A percentile compares a stretch with the other conserved stretches of the same genome.
phyloP scores from a whole-genome alignment of 495 filamentous ascomycete genomes.

The Achaetomiella virescens region DNA sequence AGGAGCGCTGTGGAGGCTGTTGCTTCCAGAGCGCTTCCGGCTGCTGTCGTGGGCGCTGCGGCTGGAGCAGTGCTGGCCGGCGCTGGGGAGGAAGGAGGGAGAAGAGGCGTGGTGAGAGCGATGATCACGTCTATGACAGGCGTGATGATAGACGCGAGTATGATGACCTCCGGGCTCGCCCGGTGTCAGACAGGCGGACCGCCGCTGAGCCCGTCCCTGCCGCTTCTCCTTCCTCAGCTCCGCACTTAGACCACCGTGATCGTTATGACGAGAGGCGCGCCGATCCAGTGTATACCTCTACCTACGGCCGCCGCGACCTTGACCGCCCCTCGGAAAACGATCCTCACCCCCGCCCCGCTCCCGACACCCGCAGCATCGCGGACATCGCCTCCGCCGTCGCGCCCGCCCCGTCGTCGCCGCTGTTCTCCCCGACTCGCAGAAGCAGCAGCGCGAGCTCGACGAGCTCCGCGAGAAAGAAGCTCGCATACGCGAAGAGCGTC shows the following conservation, averaged over 20 bases:
- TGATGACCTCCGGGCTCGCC: slow-evolving; percentile 11
- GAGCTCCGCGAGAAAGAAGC: slow-evolving; percentile 15
- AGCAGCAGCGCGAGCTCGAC: slow-evolving; percentile 17
- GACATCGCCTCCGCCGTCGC: not conserved
- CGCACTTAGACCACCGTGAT: not conserved
- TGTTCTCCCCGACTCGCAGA: slow-evolving; percentile 12
- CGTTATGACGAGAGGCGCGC: not conserved
- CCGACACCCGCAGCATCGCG: not conserved
- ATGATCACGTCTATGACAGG: slow-evolving; percentile 14
- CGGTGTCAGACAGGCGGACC: slow-evolving; percentile 8
- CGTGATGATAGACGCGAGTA: slow-evolving; percentile 21
- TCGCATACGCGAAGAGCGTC: slow-evolving; percentile 6
- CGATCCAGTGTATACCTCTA: not conserved
- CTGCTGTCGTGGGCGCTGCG: slow-evolving; percentile 26
- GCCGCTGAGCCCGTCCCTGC: not conserved
- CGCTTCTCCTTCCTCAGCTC: not conserved
- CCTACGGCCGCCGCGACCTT: not conserved
- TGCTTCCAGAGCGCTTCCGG: slow-evolving; percentile 3
- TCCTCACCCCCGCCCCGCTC: not conserved
- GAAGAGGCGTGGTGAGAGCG: slow-evolving; percentile 17
- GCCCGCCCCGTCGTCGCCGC: slow-evolving; percentile 4
- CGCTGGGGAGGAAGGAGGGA: slow-evolving; percentile 6
- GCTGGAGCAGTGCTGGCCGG: slow-evolving; percentile 43
- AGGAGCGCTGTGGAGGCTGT: slow-evolving; percentile 11
- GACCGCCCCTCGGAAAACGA: slow-evolving; percentile 18